Base-by-base conservation (phyloP, 116 monocot species). In the Iris pallida region DNA sequence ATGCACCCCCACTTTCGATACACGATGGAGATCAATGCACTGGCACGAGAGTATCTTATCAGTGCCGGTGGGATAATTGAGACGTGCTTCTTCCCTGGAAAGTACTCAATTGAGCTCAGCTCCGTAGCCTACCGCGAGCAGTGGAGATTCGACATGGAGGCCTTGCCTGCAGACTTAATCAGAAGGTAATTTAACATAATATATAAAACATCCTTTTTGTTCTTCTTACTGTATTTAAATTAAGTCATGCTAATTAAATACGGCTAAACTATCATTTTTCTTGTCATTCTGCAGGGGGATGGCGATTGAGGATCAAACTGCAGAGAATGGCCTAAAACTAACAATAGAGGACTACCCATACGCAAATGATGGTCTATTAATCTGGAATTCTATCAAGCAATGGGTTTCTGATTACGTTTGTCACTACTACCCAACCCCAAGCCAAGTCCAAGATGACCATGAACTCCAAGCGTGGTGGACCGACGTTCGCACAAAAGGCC, bases 341-440 rank as follows among this genome's bases (percentile, higher is more conserved):
- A 54, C 70, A 4, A 69, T 95, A 15, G 47, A 88, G 40, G 91
- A 95, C 81, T 90, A 95, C 71, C 90, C 94, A 6, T 95, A 73
- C 53, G 88, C 91, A 16, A 72, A 64, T 19, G 95, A 95, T 54
- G 91, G 91, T 5, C 86, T 95, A 8, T 66, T 95, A 20, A 60
- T 91, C 6, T 95, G 95, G 95, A 75, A 74, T 5, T 77, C 88
- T 11, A 85, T 88, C 64, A 68, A 81, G 76, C 42, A 77, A 6
- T 95, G 95, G 95, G 83, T 90, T 0, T 40, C 18, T 1, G 69
- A 66, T 44, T 86, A 76, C 68, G 76, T 90, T 16, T 12, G 5
- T 0, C 57, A 55, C 51, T 80, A 83, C 75, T 90, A 90, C 46
- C 30, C 66, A 10, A n/a, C 45, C 53, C 30, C 80, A 14, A 18